phyloP scores from a whole-genome alignment of 2,329 filamentous ascomycete species.

The Aspergillus texensis region DNA sequence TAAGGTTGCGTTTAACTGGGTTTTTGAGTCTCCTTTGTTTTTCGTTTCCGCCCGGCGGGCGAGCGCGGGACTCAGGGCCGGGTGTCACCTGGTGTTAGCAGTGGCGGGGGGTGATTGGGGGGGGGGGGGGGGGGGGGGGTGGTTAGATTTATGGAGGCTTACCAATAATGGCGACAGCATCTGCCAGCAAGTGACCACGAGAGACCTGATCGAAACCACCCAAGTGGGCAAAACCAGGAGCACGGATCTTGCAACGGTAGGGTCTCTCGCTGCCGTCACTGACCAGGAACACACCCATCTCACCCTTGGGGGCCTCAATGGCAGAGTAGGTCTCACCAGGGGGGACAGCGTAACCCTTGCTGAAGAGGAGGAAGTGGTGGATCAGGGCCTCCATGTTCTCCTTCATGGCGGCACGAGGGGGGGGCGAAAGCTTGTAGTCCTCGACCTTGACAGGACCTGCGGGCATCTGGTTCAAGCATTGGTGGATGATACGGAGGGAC shows the following conservation, averaged over 20 bases:
- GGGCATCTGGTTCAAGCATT: conserved; percentile 99
- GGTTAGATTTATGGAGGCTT: conserved; percentile 33
- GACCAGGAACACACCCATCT: conserved; percentile 97
- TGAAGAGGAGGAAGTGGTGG: conserved; percentile 98
- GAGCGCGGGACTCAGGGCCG: too few species aligned
- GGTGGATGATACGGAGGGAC: conserved; percentile 95
- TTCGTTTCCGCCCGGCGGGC: too few species aligned
- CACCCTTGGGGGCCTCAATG: conserved; percentile 99
- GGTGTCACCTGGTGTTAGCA: too few species aligned
- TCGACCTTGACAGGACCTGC: conserved; percentile 91
- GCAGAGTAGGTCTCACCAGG: conserved; percentile 97
- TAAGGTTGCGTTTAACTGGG: too few species aligned
- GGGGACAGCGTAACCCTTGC: conserved; percentile 95
- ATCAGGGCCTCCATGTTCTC: conserved; percentile 99
- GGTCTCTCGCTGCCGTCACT: conserved; percentile 95
- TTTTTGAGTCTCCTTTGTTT: too few species aligned
- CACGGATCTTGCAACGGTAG: conserved; percentile 96
- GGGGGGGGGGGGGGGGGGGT: too few species aligned
- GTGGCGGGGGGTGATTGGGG: too few species aligned
- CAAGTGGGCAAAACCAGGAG: conserved; percentile 94
- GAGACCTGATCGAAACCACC: conserved; percentile 91
- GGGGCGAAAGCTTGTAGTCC: conserved; percentile 97
- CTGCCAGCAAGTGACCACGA: conserved; percentile 89
- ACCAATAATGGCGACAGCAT: conserved; percentile 92
- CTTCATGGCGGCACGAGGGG: conserved; percentile 98